Percentiles rank a stretch among this genome's conserved stretches.
Evolutionary conservation across 2,329 filamentous ascomycete species (phyloP).

Genomic region (Fusarium sacchari): DNA sequence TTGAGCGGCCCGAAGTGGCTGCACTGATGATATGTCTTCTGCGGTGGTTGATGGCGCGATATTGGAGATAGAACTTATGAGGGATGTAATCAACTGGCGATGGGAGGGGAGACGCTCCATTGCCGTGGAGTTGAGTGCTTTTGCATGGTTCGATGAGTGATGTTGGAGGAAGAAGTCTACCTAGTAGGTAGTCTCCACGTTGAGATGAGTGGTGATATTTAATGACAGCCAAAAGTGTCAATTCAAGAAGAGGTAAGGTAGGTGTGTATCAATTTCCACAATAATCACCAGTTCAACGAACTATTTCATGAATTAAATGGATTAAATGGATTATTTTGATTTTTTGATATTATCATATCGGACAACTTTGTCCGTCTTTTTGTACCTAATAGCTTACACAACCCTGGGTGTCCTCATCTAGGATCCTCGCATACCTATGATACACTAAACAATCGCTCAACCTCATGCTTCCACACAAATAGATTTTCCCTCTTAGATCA

Average conservation of each 20-base stretch:
- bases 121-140: conserved; percentile 2
- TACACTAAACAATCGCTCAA: conserved; percentile 36
- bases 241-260: neutral
- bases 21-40: conserved; percentile 2
- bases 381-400: conserved; percentile 23
- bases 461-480: conserved; percentile 10
- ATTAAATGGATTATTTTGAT: conserved; percentile 8
- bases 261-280: neutral
- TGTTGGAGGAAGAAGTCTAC: neutral
- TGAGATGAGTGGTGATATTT: conserved; percentile 1
- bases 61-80: conserved; percentile 56
- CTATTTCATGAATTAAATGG: neutral
- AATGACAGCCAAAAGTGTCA: neutral
- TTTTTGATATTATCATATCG: neutral
- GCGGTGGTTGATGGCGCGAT: conserved; percentile 18
- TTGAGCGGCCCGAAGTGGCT: conserved; percentile 22
- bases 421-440: conserved; percentile 34
- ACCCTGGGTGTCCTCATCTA: conserved; percentile 32
- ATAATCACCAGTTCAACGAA: neutral
- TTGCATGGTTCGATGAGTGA: conserved; percentile 9
- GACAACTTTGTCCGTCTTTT: conserved; percentile 14
- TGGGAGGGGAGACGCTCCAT: conserved; percentile 48
- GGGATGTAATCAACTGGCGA: conserved; percentile 58
- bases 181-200: neutral
- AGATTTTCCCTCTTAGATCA: neutral